Conservation (phyloP, 139 green algal genomes). For the Chloropicon primus region DNA sequence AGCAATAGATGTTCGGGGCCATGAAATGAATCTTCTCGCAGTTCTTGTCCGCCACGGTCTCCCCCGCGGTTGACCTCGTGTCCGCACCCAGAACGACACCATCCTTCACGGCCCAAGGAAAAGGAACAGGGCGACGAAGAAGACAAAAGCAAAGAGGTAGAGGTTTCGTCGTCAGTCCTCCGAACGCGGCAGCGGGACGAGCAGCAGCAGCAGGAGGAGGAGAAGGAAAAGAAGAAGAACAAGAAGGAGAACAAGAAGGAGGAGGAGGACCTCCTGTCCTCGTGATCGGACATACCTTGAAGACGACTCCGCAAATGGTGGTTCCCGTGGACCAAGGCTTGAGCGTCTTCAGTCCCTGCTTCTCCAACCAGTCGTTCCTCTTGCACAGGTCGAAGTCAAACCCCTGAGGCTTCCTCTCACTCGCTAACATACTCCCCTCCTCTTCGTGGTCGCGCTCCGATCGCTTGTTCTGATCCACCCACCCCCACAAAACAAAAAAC, state of each 20-base stretch:
- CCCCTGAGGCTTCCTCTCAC: constrained; percentile 18
- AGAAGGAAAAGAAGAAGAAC: not conserved
- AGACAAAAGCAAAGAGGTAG: not conserved
- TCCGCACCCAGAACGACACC: constrained; percentile 96
- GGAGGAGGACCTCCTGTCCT: too few species aligned
- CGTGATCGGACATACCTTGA: constrained; percentile 78
- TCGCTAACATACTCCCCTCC: not conserved
- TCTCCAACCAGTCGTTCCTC: constrained; percentile 67
- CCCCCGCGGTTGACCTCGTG: constrained; percentile 85
- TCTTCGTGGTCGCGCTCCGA: too few species aligned
- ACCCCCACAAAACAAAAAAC: too few species aligned
- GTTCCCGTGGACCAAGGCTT: constrained; percentile 85
- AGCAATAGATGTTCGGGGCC: constrained; percentile 96
- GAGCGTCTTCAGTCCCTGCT: constrained; percentile 49
- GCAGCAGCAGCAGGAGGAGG: too few species aligned
- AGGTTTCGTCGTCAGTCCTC: too few species aligned
- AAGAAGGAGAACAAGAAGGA: too few species aligned
- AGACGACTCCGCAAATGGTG: constrained; percentile 90
- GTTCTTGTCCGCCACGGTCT: constrained; percentile 98
- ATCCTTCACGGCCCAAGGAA: constrained; percentile 43
- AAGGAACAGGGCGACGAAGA: not conserved
- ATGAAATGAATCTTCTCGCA: constrained; percentile 99
- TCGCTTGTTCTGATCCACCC: too few species aligned
- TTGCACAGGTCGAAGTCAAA: constrained; percentile 86
- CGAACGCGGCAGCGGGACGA: too few species aligned